phyloP scores from a whole-genome alignment of 441 rosid species.

The Euphorbia schlechtendalii region DNA sequence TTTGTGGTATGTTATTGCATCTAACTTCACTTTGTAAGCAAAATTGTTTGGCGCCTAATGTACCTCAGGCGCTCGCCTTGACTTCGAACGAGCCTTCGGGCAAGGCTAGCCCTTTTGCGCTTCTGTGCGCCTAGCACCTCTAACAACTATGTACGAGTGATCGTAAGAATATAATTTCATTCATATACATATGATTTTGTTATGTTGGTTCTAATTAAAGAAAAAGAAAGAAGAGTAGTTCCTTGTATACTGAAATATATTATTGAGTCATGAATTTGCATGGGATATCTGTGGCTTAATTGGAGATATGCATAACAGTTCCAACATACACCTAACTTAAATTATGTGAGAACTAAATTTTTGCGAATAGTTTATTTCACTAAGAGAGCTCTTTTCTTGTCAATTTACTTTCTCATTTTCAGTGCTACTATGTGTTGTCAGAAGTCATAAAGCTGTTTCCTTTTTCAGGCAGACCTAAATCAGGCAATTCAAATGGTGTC shows the following conservation, averaged over 20 bases:
- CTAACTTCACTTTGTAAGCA: too few relatives aligned
- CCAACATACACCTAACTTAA: not conserved
- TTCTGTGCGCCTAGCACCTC: too few relatives aligned
- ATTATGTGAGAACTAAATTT: not conserved
- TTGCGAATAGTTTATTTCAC: not conserved
- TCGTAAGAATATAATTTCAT: not conserved
- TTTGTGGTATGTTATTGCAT: too few relatives aligned
- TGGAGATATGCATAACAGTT: not conserved
- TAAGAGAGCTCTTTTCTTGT: not conserved
- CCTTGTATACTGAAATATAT: not conserved
- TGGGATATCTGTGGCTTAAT: slow-evolving; percentile 1
- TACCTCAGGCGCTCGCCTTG: too few relatives aligned
- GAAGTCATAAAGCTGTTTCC: not conserved
- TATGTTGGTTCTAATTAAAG: too few relatives aligned
- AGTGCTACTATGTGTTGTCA: not conserved
- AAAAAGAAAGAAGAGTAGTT: not conserved
- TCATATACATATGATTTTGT: too few relatives aligned
- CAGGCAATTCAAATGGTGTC: slow-evolving; percentile 99
- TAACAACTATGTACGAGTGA: too few relatives aligned
- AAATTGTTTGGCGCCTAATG: too few relatives aligned
- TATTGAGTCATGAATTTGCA: not conserved
- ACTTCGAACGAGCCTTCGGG: too few relatives aligned
- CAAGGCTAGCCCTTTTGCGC: too few relatives aligned
- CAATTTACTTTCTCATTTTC: not conserved
- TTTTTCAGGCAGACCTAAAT: slow-evolving; percentile 69